Evolutionary conservation across 1,284 basidiomycete species (phyloP), one percentile per base, ranked within the genome.

Genomic region (Phlebopus sp.): DNA sequence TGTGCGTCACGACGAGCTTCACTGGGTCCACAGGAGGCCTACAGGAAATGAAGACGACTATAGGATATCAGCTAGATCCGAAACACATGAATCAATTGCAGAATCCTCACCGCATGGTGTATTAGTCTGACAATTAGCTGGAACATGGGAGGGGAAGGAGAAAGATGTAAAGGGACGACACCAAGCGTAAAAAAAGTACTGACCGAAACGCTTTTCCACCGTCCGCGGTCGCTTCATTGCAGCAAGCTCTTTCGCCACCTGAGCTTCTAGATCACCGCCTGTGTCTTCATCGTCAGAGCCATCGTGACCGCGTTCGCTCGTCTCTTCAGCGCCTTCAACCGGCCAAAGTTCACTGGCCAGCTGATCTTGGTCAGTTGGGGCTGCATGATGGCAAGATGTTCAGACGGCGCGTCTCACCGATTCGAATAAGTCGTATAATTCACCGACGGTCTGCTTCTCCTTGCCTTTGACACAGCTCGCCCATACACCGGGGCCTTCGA

Each of bases 401-500:
- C 23, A 9, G 32, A 27, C 17, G 13, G 38, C 15, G 42, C 34
- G 17, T 41, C 31, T 59, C 55, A 90, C 89, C 46, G 77, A 78
- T 53, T 89, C 85, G 50, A 92, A 87, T 10, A 92, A 60, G 60
- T 89, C 86, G 54, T 84, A 86, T 34, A 89, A 65, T 60, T 92
- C 90, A 29, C 81, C 79, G 4, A 88, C 77, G 0, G 85, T 77
- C 58, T 84, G 83, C 52, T 76, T 85, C 63, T 92, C 89, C 58
- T 85, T 91, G 17, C 89, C 88, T 63, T 85, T 86, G 23, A 88
- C 77, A 54, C 87, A 90, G 55, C 82, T 89, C 5, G 81, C 82
- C 89, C 89, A 91, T 14, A 91, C 70, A 18, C 88, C 88, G 32
- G 89, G 89, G 5, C 88, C 87, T 50, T 86, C 82, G 46, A 91